Conservation (phyloP, 2,329 filamentous ascomycete genomes). For the Knoxdaviesia proteae region DNA sequence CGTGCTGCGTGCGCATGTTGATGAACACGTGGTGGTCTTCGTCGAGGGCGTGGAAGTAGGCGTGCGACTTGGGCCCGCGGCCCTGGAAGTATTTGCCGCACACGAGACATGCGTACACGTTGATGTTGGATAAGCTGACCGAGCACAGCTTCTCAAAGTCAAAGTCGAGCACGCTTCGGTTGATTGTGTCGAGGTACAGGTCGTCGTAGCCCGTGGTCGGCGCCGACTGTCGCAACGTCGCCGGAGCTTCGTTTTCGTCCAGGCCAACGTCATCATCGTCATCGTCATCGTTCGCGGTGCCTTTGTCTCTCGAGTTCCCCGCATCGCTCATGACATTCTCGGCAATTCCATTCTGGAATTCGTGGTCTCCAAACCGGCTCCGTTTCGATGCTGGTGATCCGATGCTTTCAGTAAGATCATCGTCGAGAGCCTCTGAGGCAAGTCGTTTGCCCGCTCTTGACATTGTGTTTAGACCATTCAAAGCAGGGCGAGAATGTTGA, state of each 20-base stretch:
- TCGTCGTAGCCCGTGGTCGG: conserved; percentile 82
- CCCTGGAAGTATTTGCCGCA: conserved; percentile 98
- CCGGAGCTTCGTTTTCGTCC: conserved; percentile 15
- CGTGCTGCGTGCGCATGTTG: conserved; percentile 84
- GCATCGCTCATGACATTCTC: conserved; percentile 1
- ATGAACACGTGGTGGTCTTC: conserved; percentile 94
- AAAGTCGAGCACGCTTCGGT: conserved; percentile 82
- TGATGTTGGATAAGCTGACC: conserved; percentile 89
- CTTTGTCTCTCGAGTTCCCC: conserved; percentile 6
- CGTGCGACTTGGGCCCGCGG: conserved; percentile 78
- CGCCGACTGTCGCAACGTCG: conserved; percentile 47
- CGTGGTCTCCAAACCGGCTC: conserved; percentile 22
- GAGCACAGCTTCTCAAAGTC: conserved; percentile 99
- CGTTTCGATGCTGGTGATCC: conserved; percentile 39
- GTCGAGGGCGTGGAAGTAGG: conserved; percentile 93
- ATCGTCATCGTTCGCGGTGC: conserved; percentile 12
- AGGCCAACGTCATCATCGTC: conserved; percentile 21
- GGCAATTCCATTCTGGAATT: conserved; percentile 1
- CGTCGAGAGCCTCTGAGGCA: conserved; percentile 31
- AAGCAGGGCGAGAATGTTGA: too few relatives aligned
- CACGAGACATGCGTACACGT: conserved; percentile 91
- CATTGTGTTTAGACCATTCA: too few relatives aligned
- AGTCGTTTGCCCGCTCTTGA: conserved; percentile 24
- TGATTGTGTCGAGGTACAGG: conserved; percentile 92
- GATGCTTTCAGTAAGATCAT: conserved; percentile 9